A percentile compares a stretch with the other conserved stretches of the same genome.
Evolutionary conservation across 2,329 filamentous ascomycete genomes (phyloP).

Genomic region (Emmonsiellopsis sp.): DNA sequence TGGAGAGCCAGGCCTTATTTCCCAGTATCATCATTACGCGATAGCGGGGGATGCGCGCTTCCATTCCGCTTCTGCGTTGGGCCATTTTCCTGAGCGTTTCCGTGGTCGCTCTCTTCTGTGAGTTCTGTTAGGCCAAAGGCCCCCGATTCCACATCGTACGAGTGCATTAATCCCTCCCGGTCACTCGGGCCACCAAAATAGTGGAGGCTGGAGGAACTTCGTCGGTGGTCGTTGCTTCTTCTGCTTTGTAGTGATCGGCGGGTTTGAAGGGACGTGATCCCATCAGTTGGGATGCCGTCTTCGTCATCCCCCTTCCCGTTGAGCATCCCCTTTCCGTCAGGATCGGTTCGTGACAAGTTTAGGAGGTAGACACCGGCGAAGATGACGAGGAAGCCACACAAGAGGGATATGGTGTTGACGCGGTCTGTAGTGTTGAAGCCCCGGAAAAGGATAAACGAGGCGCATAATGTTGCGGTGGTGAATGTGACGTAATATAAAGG

Average conservation of each 20-base stretch:
- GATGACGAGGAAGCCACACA: slow-evolving; percentile 88
- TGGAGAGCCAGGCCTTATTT: neutral
- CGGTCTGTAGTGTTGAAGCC: slow-evolving; percentile 92
- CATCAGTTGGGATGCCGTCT: slow-evolving; percentile 83
- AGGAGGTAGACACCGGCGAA: slow-evolving; percentile 93
- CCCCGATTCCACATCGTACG: slow-evolving; percentile 76
- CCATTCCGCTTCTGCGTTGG: slow-evolving; percentile 1
- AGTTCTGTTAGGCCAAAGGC: slow-evolving; percentile 72
- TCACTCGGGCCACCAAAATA: slow-evolving; percentile 52
- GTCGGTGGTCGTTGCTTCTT: slow-evolving; percentile 53
- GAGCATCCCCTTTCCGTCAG: slow-evolving; percentile 62
- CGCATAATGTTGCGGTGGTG: slow-evolving; percentile 85
- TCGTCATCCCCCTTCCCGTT: slow-evolving; percentile 49
- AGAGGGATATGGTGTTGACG: slow-evolving; percentile 83
- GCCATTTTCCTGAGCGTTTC: neutral
- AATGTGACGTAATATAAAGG: slow-evolving; percentile 97
- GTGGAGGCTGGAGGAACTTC: slow-evolving; percentile 54
- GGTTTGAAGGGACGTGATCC: slow-evolving; percentile 79
- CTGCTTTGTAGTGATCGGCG: slow-evolving; percentile 87
- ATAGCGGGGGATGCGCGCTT: neutral
- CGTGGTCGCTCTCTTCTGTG: slow-evolving; percentile 51
- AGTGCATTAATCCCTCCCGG: slow-evolving; percentile 73
- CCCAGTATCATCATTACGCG: neutral
- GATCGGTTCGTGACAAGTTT: slow-evolving; percentile 88
- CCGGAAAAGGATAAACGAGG: slow-evolving; percentile 90